phyloP scores from a whole-genome alignment of 768 basidiomycete species.

The Pisolithus microcarpus region DNA sequence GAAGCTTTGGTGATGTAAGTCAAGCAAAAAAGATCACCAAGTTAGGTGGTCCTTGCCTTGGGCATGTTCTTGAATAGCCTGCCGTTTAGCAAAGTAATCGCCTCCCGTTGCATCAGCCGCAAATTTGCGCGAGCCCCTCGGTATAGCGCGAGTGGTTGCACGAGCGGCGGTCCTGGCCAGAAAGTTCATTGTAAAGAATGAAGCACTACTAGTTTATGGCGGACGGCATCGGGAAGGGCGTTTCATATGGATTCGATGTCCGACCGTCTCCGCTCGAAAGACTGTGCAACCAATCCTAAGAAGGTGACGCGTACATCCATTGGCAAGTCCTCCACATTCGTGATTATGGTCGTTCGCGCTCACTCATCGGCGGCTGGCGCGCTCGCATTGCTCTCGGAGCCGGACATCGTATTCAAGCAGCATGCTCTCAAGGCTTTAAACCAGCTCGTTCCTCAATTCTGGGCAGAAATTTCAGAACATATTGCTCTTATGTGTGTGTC shows the following conservation, averaged over 20 bases:
- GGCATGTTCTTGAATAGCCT: slow-evolving; percentile 61
- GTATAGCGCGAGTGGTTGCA: slow-evolving; percentile 37
- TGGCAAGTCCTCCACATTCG: neutral
- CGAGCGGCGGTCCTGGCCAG: slow-evolving; percentile 45
- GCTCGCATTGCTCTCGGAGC: slow-evolving; percentile 86
- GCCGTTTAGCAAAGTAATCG: slow-evolving; percentile 43
- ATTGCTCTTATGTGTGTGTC: slow-evolving; percentile 75
- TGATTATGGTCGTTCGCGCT: slow-evolving; percentile 56
- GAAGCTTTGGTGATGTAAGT: slow-evolving; percentile 44
- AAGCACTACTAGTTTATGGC: no score
- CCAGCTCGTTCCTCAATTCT: slow-evolving; percentile 85
- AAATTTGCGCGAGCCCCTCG: slow-evolving; percentile 29
- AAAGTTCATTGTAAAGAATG: slow-evolving; percentile 37
- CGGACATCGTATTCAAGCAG: slow-evolving; percentile 78
- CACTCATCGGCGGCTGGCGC: slow-evolving; percentile 86
- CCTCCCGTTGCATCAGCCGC: slow-evolving; percentile 33
- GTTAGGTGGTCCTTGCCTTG: slow-evolving; percentile 35
- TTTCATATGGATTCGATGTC: slow-evolving; percentile 10
- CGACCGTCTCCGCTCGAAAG: slow-evolving; percentile 25
- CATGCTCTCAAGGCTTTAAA: slow-evolving; percentile 85
- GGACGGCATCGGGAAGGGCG: slow-evolving; percentile 20
- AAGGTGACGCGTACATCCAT: slow-evolving; percentile 39
- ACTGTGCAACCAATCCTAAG: slow-evolving; percentile 19
- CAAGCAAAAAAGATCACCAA: slow-evolving; percentile 2
- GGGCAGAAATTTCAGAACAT: slow-evolving; percentile 98